Evolutionary conservation across 2,329 filamentous ascomycete species (phyloP), one percentile per base, ranked within the genome.

Genomic region (Xylaria sp.): DNA sequence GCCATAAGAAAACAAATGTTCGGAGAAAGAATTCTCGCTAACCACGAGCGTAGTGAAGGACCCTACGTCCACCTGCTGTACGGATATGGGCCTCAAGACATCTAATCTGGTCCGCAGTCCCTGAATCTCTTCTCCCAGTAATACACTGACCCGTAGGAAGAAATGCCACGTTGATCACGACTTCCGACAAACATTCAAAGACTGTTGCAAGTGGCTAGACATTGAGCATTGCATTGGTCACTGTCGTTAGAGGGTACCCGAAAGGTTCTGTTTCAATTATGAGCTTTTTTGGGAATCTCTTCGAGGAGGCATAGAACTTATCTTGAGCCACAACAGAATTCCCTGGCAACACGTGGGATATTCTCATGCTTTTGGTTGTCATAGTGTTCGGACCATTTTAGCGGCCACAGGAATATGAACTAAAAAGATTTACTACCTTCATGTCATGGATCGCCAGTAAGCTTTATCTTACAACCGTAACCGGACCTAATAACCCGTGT

Each of bases 121-220:
- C 52, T 10, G 4, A 4, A 25, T 52, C n/a, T 4, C 18, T 6
- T 48, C 39, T n/a, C 12, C 13, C 6, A 6, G 12, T 6, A 54
- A 5, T 32, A 50, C 9, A 12, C 65, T 70, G 25, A 68, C 51
- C 37, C 10, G 2, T 34, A 15, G 0, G n/a, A 15, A 71, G 69
- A 71, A 71, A 71, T 69, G 69, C 52, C 2, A 66, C 32, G 69
- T 71, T 34, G 6, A 52, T 48, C 66, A 55, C 20, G 66, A 71
- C 18, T 62, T 65, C 23, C 61, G 69, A 10, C 55, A 71, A 20
- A 69, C 69, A 18, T 71, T 71, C 8, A 71, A 71, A 66, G 66
- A 69, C 28, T 71, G 69, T 32, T 71, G 69, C 69, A 71, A 71
- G 37, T 71, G 69, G 69, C 46, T 71, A 23, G 59, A 18, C 0